Evolutionary conservation across 495 filamentous ascomycete species (phyloP).

Genomic region (Aspergillus affinis): DNA sequence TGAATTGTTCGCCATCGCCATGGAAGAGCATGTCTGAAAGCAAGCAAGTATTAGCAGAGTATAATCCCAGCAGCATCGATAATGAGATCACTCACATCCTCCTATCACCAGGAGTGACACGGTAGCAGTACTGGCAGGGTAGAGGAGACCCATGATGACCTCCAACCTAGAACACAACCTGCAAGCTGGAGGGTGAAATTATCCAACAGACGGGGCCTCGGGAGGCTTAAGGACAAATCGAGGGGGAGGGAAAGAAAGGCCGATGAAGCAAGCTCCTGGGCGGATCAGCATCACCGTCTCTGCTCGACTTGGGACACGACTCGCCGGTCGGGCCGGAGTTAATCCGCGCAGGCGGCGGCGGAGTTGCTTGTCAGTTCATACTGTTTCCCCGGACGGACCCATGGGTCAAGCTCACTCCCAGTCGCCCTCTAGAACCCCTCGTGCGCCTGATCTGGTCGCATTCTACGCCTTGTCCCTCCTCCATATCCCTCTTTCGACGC

Average conservation of each 20-base stretch:
- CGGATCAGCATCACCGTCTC: slow-evolving; percentile 1
- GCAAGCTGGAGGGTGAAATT: slow-evolving; percentile 27
- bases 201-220: slow-evolving; percentile 23
- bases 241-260: background rate
- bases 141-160: slow-evolving; percentile 53
- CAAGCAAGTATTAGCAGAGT: slow-evolving; percentile 1
- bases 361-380: slow-evolving; percentile 11
- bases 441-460: slow-evolving; percentile 5
- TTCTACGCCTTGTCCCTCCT: slow-evolving; percentile 6
- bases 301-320: background rate
- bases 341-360: slow-evolving; percentile 18
- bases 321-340: slow-evolving; percentile 23
- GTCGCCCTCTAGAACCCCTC: slow-evolving; percentile 4
- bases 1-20: slow-evolving; percentile 92
- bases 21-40: slow-evolving; percentile 92
- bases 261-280: slow-evolving; percentile 15
- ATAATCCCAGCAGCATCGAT: slow-evolving; percentile 21
- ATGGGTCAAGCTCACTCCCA: slow-evolving; percentile 17
- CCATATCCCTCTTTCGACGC: background rate
- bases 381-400: slow-evolving; percentile 21
- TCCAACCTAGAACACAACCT: slow-evolving; percentile 17
- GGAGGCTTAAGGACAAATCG: slow-evolving; percentile 5
- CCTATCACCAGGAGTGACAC: slow-evolving; percentile 78
- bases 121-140: slow-evolving; percentile 68
- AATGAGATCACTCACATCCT: slow-evolving; percentile 63